Evolutionary conservation across 345 rosid species (phyloP).

Genomic region (Bruguiera gymnorhiza): DNA sequence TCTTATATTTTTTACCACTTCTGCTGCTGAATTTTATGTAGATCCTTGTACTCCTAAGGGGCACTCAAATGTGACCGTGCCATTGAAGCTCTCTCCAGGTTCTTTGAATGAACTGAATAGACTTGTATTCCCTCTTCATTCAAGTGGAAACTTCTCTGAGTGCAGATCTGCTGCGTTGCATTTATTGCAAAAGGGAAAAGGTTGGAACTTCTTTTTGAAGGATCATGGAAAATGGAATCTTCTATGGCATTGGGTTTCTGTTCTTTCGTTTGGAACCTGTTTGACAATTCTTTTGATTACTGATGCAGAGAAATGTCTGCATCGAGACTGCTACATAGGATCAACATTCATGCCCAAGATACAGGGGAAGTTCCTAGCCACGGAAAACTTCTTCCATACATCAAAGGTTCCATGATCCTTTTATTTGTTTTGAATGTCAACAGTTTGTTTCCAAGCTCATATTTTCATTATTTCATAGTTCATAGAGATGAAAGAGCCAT

Average conservation of each 20-base stretch:
- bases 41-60: conserved; percentile 95
- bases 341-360: conserved; percentile 76
- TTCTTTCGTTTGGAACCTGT: conserved; percentile 8
- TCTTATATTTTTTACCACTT: conserved; percentile 5
- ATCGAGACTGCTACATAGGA: conserved; percentile 63
- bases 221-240: background rate
- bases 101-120: conserved; percentile 33
- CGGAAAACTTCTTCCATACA: conserved; percentile 81
- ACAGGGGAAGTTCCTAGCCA: conserved; percentile 77
- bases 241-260: background rate
- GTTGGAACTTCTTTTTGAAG: conserved; percentile 29
- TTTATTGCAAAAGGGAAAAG: conserved; percentile 74
- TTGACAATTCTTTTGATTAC: background rate
- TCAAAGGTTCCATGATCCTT: conserved; percentile 50
- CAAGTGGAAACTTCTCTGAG: conserved; percentile 79
- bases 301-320: conserved; percentile 64
- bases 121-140: conserved; percentile 39
- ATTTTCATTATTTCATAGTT: background rate
- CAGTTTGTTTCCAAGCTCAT: background rate
- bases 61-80: conserved; percentile 31
- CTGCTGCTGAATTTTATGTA: conserved; percentile 45
- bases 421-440: background rate
- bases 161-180: conserved; percentile 71
- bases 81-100: conserved; percentile 40
- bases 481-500: conserved; percentile 7